Evolutionary conservation across 805 yeast species (phyloP), one percentile per base, ranked within the genome.

Genomic region (Starmerella apis): DNA sequence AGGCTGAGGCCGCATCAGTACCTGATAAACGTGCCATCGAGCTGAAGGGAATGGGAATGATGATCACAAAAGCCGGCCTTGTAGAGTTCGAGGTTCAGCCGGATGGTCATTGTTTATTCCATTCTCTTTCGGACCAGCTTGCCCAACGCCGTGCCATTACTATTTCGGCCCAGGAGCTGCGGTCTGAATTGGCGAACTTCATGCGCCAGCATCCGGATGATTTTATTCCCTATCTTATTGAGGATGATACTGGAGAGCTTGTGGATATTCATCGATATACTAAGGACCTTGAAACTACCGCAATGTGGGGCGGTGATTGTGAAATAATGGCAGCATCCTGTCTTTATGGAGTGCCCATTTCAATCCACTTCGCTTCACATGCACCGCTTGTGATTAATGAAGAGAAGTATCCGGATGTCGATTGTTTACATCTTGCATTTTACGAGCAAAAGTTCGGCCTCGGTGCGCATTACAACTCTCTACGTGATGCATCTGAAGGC

Each of bases 221-320:
- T 36, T 92, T 79, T 62, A 67, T 76, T 4, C 96, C 96, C 14
- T 90, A 83, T 60, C 66, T 90, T 56, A 81, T 86, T 60, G 94
- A 86, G 63, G 96, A 86, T 57, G 70, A 68, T 13, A 82, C 88
- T 1, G 72, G 80, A 71, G 69, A 75, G 7, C 57, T 85, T 52
- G 72, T 74, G 44, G 83, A 83, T 55, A 66, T 88, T 25, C 80
- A 76, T 33, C 77, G 76, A 20, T 92, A 92, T 63, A 75, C 85
- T 3, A 65, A 70, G 3, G 81, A 80, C 54, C 72, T 90, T 51
- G 83, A 76, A 52, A 70, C 65, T n/a, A 86, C 95, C 0, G 80
- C 94, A 0, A 77, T 84, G 71, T 90, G 98, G 98, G 98, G 98
- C 23, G 92, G 95, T 8, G 96, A 92, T 59, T 71, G 86, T 70